phyloP scores from a whole-genome alignment of 2,329 filamentous ascomycete genomes.

The Aureobasidium subglaciale region DNA sequence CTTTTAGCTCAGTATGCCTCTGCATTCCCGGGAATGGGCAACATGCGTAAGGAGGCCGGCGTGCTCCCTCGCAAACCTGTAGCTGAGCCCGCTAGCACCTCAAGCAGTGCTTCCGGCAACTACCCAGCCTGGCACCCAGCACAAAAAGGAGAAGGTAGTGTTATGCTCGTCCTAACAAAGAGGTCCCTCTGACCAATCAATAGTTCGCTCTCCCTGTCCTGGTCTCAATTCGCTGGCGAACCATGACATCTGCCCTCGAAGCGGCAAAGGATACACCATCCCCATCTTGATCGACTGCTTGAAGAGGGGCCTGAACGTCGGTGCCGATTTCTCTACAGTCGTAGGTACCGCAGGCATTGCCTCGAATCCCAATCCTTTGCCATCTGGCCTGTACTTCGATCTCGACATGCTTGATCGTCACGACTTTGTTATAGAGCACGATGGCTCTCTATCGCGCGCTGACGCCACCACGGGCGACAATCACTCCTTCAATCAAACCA shows the following conservation, averaged over 20 bases:
- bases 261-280: slow-evolving; percentile 16
- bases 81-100: not conserved
- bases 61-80: not conserved
- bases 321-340: not conserved
- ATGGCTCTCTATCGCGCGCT: slow-evolving; percentile 28
- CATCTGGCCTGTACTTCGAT: slow-evolving; percentile 8
- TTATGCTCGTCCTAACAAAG: not conserved
- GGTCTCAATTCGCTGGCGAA: slow-evolving; percentile 12
- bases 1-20: not conserved
- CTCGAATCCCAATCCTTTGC: slow-evolving; percentile 13
- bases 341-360: slow-evolving; percentile 11
- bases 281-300: slow-evolving; percentile 10
- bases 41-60: not conserved
- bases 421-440: slow-evolving; percentile 30
- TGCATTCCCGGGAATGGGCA: slow-evolving; percentile 12
- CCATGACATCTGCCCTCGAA: slow-evolving; percentile 15
- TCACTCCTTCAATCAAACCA: slow-evolving; percentile 28
- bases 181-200: slow-evolving; percentile 23
- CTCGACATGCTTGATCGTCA: slow-evolving; percentile 16
- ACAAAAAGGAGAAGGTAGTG: not conserved
- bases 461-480: slow-evolving; percentile 32
- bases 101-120: not conserved
- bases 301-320: slow-evolving; percentile 11
- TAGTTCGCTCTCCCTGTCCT: slow-evolving; percentile 14
- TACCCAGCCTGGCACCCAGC: slow-evolving; percentile 14